Conservation (phyloP, 2,329 filamentous ascomycete genomes). For the Dactylella cylindrospora region DNA sequence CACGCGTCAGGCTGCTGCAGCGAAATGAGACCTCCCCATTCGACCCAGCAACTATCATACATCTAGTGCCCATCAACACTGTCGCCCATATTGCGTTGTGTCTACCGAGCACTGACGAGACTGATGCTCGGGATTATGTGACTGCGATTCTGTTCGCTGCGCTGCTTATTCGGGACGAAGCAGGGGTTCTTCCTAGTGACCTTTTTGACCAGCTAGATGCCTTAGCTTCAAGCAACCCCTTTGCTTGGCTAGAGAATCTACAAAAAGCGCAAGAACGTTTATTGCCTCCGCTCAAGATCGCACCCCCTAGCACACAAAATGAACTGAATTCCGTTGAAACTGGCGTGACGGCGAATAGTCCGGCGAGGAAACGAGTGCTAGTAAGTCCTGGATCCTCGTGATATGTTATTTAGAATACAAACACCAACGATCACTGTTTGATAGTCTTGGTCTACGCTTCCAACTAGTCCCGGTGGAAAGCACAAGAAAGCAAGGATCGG, state of each 20-base stretch:
- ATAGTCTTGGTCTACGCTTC: conserved; percentile 20
- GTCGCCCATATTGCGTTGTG: conserved; percentile 24
- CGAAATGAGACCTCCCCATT: not conserved
- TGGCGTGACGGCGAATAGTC: conserved; percentile 1
- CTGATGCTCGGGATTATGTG: conserved; percentile 10
- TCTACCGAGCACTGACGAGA: conserved; percentile 6
- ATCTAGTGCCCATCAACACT: conserved; percentile 28
- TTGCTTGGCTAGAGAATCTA: conserved; percentile 27
- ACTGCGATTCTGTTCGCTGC: conserved; percentile 20
- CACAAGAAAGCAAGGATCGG: conserved; percentile 35
- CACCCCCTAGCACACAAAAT: conserved; percentile 4
- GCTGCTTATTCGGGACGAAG: conserved; percentile 23
- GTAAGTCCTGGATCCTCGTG: conserved; percentile 16
- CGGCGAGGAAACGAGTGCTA: conserved; percentile 32
- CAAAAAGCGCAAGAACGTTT: conserved; percentile 1
- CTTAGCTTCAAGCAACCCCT: not conserved
- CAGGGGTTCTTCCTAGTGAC: conserved; percentile 13
- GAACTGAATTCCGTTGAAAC: not conserved
- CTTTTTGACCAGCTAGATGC: conserved; percentile 9
- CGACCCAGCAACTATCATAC: conserved; percentile 6
- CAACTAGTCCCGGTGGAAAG: conserved; percentile 6
- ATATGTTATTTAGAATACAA: not conserved
- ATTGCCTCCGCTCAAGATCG: conserved; percentile 20
- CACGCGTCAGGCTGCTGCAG: conserved; percentile 15
- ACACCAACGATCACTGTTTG: conserved; percentile 6